A percentile compares a stretch with the other conserved stretches of the same genome.
phyloP scores from a whole-genome alignment of 106 monocot genomes.

The Triglochin maritima region DNA sequence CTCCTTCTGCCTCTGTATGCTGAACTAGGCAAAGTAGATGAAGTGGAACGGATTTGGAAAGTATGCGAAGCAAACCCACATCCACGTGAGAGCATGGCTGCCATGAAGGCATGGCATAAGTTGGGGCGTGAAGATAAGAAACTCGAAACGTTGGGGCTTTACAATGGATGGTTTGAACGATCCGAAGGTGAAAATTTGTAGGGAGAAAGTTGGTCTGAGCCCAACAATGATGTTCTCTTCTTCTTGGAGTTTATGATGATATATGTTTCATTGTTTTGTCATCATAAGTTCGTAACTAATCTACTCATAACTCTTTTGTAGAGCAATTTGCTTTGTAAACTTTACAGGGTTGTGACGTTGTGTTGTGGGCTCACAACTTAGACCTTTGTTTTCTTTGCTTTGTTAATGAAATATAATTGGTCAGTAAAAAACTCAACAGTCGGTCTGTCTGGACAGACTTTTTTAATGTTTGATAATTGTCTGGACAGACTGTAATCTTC shows the following conservation, averaged over 20 bases:
- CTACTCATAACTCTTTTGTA: neutral
- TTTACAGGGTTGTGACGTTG: too few species aligned
- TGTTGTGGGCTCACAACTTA: too few species aligned
- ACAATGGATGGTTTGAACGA: slow-evolving; percentile 1
- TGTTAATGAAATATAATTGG: too few species aligned
- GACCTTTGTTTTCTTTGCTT: too few species aligned
- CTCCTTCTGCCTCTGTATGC: slow-evolving; percentile 57
- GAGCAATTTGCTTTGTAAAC: neutral
- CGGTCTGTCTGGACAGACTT: too few species aligned
- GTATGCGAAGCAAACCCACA: slow-evolving; percentile 26
- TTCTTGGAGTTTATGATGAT: too few species aligned
- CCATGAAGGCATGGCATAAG: slow-evolving; percentile 62
- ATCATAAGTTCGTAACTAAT: too few species aligned
- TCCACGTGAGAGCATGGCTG: slow-evolving; percentile 34
- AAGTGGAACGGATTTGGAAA: slow-evolving; percentile 62
- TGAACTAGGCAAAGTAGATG: slow-evolving; percentile 32
- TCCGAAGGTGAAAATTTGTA: slow-evolving; percentile 4
- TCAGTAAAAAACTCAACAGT: too few species aligned
- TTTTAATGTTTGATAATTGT: too few species aligned
- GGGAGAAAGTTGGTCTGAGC: neutral
- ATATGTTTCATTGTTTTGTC: too few species aligned
- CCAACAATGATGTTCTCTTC: too few species aligned
- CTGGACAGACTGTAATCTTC: too few species aligned
- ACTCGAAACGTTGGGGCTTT: slow-evolving; percentile 36
- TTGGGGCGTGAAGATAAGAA: slow-evolving; percentile 38